Conservation (phyloP, 2,329 filamentous ascomycete genomes). For the Dendryphion nanum region DNA sequence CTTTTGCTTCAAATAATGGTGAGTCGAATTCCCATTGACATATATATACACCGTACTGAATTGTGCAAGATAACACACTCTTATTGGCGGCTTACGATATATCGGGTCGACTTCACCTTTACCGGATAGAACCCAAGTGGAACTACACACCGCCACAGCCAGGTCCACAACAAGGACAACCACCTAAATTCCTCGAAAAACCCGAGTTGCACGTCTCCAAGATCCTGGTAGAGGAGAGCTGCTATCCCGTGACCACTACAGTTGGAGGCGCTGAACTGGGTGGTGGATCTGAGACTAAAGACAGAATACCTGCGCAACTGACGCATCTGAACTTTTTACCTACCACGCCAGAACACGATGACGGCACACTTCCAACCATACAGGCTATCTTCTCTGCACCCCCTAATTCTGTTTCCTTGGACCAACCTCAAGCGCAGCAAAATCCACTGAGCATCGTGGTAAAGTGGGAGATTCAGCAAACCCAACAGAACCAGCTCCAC, state of each 20-base stretch:
- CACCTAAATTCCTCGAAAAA: slow-evolving; percentile 38
- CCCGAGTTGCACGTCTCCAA: slow-evolving; percentile 30
- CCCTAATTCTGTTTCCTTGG: slow-evolving; percentile 36
- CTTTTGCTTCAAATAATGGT: slow-evolving; percentile 66
- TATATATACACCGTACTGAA: slow-evolving; percentile 6
- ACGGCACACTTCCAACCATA: slow-evolving; percentile 62
- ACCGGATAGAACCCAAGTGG: slow-evolving; percentile 75
- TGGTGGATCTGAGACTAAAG: slow-evolving; percentile 20
- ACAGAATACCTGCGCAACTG: slow-evolving; percentile 44
- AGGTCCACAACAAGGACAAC: slow-evolving; percentile 55
- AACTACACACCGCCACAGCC: slow-evolving; percentile 49
- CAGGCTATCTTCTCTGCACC: slow-evolving; percentile 69
- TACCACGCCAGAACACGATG: slow-evolving; percentile 60
- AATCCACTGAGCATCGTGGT: slow-evolving; percentile 73
- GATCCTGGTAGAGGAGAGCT: slow-evolving; percentile 29
- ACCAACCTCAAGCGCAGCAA: slow-evolving; percentile 58
- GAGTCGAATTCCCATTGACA: slow-evolving; percentile 3
- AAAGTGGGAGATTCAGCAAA: slow-evolving; percentile 74
- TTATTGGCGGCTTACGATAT: slow-evolving; percentile 67
- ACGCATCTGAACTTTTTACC: slow-evolving; percentile 75
- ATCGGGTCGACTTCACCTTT: slow-evolving; percentile 70
- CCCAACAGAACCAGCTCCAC: slow-evolving; percentile 63
- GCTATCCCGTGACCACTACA: slow-evolving; percentile 21
- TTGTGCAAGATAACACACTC: slow-evolving; percentile 46
- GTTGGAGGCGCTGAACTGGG: slow-evolving; percentile 22